Evolutionary conservation across 2,329 filamentous ascomycete genomes (phyloP).

Genomic region (Aspergillus clavatus): DNA sequence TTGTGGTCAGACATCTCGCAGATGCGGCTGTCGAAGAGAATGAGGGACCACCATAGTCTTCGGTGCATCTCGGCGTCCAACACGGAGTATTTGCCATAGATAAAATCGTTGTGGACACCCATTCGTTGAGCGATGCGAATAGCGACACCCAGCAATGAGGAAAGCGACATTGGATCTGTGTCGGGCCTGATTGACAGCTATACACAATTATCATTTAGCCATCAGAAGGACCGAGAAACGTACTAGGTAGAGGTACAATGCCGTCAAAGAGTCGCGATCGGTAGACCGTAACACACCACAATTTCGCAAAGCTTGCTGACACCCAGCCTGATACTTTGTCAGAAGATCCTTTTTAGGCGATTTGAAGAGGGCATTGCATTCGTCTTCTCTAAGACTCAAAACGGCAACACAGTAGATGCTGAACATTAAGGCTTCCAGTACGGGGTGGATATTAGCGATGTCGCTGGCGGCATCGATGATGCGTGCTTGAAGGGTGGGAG

Average conservation of each 20-base stretch:
- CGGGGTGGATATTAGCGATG: slow-evolving; percentile 50
- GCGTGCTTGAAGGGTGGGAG: slow-evolving; percentile 59
- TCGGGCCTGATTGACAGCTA: too few species aligned
- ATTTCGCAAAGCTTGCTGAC: slow-evolving; percentile 45
- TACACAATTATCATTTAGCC: too few species aligned
- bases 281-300: slow-evolving; percentile 39
- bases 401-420: slow-evolving; percentile 58
- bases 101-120: slow-evolving; percentile 62
- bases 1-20: slow-evolving; percentile 59
- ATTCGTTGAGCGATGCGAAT: slow-evolving; percentile 64
- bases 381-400: slow-evolving; percentile 51
- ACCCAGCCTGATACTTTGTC: slow-evolving; percentile 41
- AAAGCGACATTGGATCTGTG: slow-evolving; percentile 57
- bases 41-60: slow-evolving; percentile 68
- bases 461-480: slow-evolving; percentile 60
- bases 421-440: slow-evolving; percentile 65
- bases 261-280: slow-evolving; percentile 47
- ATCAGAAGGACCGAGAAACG: too few species aligned
- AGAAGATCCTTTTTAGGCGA: slow-evolving; percentile 37
- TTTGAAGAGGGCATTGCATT: slow-evolving; percentile 45
- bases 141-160: slow-evolving; percentile 60
- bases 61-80: slow-evolving; percentile 66
- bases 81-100: slow-evolving; percentile 41
- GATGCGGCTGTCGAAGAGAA: slow-evolving; percentile 64
- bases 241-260: slow-evolving; percentile 53